Evolutionary conservation across 192 early-diverging fungal species (phyloP).

Genomic region (Spizellomyces punctatus): DNA sequence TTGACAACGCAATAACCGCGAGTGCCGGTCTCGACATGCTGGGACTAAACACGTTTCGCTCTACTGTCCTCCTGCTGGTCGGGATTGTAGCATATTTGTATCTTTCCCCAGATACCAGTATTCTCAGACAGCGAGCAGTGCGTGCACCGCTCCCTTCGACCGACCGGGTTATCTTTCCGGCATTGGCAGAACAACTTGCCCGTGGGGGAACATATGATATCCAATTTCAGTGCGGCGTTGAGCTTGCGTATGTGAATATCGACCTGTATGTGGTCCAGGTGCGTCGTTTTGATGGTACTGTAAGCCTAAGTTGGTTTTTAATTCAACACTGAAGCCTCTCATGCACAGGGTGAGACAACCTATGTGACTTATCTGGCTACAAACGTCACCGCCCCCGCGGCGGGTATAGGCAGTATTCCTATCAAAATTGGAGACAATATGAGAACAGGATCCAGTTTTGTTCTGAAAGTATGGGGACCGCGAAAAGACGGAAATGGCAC

Average conservation of each 20-base stretch:
- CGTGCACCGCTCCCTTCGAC: not conserved
- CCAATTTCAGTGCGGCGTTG: not conserved
- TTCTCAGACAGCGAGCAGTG: not conserved
- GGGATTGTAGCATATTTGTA: slow-evolving; percentile 19
- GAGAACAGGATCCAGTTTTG: slow-evolving; percentile 7
- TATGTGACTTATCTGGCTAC: slow-evolving; percentile 5
- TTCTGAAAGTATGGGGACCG: slow-evolving; percentile 24
- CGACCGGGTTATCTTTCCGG: slow-evolving; percentile 7
- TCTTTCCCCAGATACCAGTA: not conserved
- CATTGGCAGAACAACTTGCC: not conserved
- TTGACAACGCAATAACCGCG: not conserved
- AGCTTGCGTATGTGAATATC: slow-evolving; percentile 17
- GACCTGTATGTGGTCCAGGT: slow-evolving; percentile 17
- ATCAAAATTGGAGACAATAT: not conserved
- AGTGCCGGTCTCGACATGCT: slow-evolving; percentile 7
- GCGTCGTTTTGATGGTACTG: not conserved
- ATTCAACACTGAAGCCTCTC: not conserved
- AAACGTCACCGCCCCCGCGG: not conserved
- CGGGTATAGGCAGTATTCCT: not conserved
- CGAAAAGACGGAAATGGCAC: not conserved
- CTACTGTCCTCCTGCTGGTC: not conserved
- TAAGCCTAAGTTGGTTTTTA: not conserved
- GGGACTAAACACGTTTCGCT: slow-evolving; percentile 19
- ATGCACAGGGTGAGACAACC: not conserved
- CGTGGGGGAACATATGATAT: slow-evolving; percentile 7